Evolutionary conservation across 768 basidiomycete species (phyloP).

Genomic region (Stropharia rugosoannulata): DNA sequence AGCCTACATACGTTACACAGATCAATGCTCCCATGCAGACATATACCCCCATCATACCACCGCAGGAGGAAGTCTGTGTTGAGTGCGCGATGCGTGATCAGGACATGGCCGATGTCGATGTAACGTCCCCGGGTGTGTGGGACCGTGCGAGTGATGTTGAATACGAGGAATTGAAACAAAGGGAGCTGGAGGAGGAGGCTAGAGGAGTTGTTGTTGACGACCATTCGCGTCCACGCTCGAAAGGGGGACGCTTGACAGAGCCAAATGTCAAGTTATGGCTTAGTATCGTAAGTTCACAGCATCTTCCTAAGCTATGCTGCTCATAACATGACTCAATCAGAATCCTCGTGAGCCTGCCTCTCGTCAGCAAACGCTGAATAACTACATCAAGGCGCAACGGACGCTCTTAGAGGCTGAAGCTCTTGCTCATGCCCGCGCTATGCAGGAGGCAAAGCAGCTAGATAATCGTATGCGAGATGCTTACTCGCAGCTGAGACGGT

Average conservation of each 20-base stretch:
- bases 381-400: constrained; percentile 82
- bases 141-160: constrained; percentile 84
- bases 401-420: constrained; percentile 81
- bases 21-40: constrained; percentile 55
- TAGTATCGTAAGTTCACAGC: constrained; percentile 56
- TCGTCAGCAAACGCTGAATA: constrained; percentile 76
- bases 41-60: constrained; percentile 54
- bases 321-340: constrained; percentile 39
- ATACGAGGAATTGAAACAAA: constrained; percentile 72
- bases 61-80: constrained; percentile 84
- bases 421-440: constrained; percentile 71
- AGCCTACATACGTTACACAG: constrained; percentile 75
- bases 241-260: constrained; percentile 70
- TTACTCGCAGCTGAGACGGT: constrained; percentile 76
- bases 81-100: constrained; percentile 99
- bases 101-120: constrained; percentile 96
- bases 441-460: constrained; percentile 74
- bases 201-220: constrained; percentile 51
- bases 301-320: not conserved
- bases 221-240: constrained; percentile 57
- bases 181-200: constrained; percentile 70
- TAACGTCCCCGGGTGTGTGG: constrained; percentile 85
- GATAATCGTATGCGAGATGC: constrained; percentile 80
- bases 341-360: constrained; percentile 90
- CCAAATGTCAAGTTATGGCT: constrained; percentile 82